Conservation (phyloP, 768 basidiomycete species). For the Naganishia vishniacii region DNA sequence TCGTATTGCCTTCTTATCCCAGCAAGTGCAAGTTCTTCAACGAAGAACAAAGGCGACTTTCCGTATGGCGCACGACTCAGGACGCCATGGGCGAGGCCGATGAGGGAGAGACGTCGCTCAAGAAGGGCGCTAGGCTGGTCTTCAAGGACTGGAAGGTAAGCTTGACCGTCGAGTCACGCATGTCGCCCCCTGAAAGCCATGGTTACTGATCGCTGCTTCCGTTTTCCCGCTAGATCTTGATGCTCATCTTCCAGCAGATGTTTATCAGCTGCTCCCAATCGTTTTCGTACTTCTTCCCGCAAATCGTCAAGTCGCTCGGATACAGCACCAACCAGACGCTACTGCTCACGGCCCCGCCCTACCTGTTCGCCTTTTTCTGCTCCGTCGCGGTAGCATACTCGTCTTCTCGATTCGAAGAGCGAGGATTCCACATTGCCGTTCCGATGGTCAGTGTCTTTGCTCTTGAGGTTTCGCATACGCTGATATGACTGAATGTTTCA, state of each 20-base stretch:
- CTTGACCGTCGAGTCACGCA: not conserved
- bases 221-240: not conserved
- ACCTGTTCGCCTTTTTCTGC: slow-evolving; percentile 38
- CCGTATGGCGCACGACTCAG: slow-evolving; percentile 22
- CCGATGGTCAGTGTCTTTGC: slow-evolving; percentile 1
- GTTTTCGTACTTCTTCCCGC: slow-evolving; percentile 49
- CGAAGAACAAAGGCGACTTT: slow-evolving; percentile 18
- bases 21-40: slow-evolving; percentile 21
- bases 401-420: not conserved
- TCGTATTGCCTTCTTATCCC: slow-evolving; percentile 15
- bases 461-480: not conserved
- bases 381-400: slow-evolving; percentile 40
- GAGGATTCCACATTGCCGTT: slow-evolving; percentile 17
- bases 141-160: slow-evolving; percentile 27
- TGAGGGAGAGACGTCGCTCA: slow-evolving; percentile 18
- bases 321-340: slow-evolving; percentile 38
- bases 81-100: slow-evolving; percentile 24
- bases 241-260: slow-evolving; percentile 28
- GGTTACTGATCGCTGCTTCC: not conserved
- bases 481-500: too few species aligned
- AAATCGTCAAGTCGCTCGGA: slow-evolving; percentile 37
- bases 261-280: slow-evolving; percentile 21
- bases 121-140: slow-evolving; percentile 21
- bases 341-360: slow-evolving; percentile 37
- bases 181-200: too few species aligned